phyloP scores from a whole-genome alignment of 2,329 filamentous ascomycete species.

The Chrysosporium queenslandicum region DNA sequence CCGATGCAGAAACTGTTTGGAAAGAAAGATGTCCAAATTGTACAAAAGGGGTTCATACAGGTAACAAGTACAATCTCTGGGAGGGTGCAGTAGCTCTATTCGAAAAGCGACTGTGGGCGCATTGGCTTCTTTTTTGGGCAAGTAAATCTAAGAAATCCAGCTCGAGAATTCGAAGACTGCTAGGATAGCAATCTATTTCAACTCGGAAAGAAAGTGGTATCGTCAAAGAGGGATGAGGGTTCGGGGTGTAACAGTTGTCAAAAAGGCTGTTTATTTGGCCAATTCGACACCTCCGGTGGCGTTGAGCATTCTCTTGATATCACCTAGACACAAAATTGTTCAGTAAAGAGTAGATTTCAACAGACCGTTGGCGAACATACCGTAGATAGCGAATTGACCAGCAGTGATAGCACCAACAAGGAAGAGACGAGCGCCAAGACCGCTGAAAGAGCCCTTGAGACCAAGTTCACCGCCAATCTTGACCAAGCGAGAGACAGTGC shows the following conservation, averaged over 20 bases:
- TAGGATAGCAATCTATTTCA: not conserved
- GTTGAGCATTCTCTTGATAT: conserved; percentile 58
- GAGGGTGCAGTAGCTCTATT: not conserved
- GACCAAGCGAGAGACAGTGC: conserved; percentile 67
- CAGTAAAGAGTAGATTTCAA: not conserved
- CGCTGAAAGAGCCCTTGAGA: conserved; percentile 63
- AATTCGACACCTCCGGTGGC: conserved; percentile 71
- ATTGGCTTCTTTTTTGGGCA: not conserved
- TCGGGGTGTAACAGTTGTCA: not conserved
- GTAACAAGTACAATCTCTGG: conserved; percentile 2
- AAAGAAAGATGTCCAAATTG: conserved; percentile 8
- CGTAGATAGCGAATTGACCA: conserved; percentile 82
- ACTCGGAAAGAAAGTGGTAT: conserved; percentile 4
- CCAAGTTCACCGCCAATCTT: conserved; percentile 85
- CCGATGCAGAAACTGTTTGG: conserved; percentile 2
- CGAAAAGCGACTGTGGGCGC: not conserved
- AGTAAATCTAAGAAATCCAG: not conserved
- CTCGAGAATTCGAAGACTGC: not conserved
- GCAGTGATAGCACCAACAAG: conserved; percentile 67
- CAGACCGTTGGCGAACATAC: conserved; percentile 15
- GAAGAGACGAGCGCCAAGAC: conserved; percentile 71
- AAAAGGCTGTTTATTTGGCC: conserved; percentile 32
- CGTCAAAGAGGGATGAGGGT: not conserved
- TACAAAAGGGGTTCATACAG: conserved; percentile 1
- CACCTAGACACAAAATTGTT: conserved; percentile 22